Percentiles rank a stretch among this genome's conserved stretches.
Evolutionary conservation across 202 grass and related monocot species (phyloP).

Genomic region (Setaria viridis): DNA sequence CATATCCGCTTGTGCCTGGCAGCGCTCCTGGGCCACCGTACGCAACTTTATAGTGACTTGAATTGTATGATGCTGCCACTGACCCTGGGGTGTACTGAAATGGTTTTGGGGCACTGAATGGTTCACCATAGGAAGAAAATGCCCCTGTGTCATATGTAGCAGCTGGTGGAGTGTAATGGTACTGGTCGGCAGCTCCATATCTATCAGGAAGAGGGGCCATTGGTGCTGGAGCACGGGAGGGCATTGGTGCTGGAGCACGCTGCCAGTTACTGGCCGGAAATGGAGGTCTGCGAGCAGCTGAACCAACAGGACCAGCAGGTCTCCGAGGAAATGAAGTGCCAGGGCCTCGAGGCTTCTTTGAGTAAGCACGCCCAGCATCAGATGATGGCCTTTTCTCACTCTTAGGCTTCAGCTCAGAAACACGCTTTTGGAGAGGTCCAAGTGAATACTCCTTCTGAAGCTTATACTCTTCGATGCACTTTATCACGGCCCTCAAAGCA

Average conservation of each 20-base stretch:
- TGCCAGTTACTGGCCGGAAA: slow-evolving; percentile 46
- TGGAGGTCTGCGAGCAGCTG: slow-evolving; percentile 50
- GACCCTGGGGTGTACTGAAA: slow-evolving; percentile 60
- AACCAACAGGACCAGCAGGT: slow-evolving; percentile 22
- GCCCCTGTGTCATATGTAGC: slow-evolving; percentile 46
- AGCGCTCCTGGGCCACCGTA: slow-evolving; percentile 50
- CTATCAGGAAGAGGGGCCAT: slow-evolving; percentile 48
- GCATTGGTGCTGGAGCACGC: slow-evolving; percentile 41
- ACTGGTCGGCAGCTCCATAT: slow-evolving; percentile 36
- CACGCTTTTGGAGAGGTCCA: slow-evolving; percentile 76
- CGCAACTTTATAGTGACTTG: slow-evolving; percentile 41
- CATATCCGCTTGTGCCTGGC: slow-evolving; percentile 38
- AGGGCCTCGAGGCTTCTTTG: slow-evolving; percentile 56
- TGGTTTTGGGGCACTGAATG: slow-evolving; percentile 43
- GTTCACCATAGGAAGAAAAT: slow-evolving; percentile 45
- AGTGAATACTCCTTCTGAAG: slow-evolving; percentile 76
- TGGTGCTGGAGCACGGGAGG: slow-evolving; percentile 46
- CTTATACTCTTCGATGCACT: slow-evolving; percentile 76
- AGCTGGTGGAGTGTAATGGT: slow-evolving; percentile 44
- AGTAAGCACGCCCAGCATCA: slow-evolving; percentile 39
- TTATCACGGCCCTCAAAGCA: slow-evolving; percentile 66
- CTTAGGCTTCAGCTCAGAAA: slow-evolving; percentile 68
- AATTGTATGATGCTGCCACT: slow-evolving; percentile 50
- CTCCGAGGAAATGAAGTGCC: slow-evolving; percentile 45
- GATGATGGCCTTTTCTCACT: slow-evolving; percentile 56